A percentile compares a stretch with the other conserved stretches of the same genome.
These are phyloP conservation scores for Mallotus nudiflorus DNA, from an alignment of 345 rosid genomes.

Conservation along the genomic window DNA sequence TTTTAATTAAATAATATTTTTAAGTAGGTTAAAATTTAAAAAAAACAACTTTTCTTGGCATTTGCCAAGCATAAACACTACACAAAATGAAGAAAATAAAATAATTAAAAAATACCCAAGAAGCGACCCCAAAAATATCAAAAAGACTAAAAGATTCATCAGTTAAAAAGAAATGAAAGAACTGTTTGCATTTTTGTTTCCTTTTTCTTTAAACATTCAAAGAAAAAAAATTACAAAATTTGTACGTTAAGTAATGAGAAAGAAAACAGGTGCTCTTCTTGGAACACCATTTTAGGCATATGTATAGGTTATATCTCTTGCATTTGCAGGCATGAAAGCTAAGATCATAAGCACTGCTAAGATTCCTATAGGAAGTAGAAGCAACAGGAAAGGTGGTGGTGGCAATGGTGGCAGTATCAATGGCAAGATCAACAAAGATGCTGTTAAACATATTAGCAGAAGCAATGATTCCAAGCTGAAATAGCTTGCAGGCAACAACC, in stretches of 20 bases:
- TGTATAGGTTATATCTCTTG: conserved; percentile 45
- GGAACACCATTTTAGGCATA: conserved; percentile 34
- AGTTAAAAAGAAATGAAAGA: background rate
- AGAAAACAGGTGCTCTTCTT: background rate
- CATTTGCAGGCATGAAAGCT: conserved; percentile 68
- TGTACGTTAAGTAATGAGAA: background rate
- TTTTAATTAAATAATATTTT: no score
- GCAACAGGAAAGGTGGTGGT: conserved; percentile 80
- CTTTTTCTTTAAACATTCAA: background rate
- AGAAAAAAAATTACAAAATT: background rate
- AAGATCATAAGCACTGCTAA: conserved; percentile 63
- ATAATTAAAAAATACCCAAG: no score
- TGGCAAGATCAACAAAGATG: conserved; percentile 70
- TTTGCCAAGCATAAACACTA: no score
- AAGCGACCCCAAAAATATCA: no score
- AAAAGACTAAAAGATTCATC: no score
- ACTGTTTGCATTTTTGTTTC: background rate
- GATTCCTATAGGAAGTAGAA: conserved; percentile 70
- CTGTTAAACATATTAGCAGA: conserved; percentile 59
- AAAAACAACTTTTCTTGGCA: no score
- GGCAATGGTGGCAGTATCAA: conserved; percentile 81
- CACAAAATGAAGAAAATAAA: no score
- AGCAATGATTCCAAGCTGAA: conserved; percentile 65
- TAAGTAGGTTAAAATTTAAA: no score
- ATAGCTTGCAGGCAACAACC: conserved; percentile 43